Percentiles rank a stretch among this genome's conserved stretches.
Evolutionary conservation across 2,329 filamentous ascomycete genomes (phyloP).

Genomic region (Endocalyx cinctus): DNA sequence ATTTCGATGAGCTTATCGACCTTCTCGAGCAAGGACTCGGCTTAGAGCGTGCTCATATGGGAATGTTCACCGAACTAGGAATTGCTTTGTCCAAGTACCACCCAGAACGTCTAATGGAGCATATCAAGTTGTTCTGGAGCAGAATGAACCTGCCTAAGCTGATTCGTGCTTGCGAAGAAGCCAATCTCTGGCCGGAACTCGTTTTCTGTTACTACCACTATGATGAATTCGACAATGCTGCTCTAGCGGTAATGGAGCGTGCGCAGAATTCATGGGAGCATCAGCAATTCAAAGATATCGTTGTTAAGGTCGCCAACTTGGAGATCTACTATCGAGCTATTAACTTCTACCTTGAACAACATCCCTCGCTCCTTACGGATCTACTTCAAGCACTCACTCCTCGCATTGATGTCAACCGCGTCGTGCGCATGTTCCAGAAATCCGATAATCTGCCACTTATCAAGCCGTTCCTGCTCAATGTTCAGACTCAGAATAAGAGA

Average conservation of each 20-base stretch:
- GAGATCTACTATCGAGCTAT: conserved; percentile 98
- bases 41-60: conserved; percentile 89
- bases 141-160: conserved; percentile 97
- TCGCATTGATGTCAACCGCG: conserved; percentile 94
- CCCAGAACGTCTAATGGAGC: conserved; percentile 95
- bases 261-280: conserved; percentile 98
- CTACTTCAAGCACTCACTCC: conserved; percentile 87
- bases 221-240: conserved; percentile 96
- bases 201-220: conserved; percentile 99
- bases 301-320: conserved; percentile 95
- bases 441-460: conserved; percentile 97
- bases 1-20: conserved; percentile 96
- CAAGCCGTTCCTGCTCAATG: conserved; percentile 96
- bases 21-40: conserved; percentile 93
- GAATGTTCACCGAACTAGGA: conserved; percentile 90
- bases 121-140: conserved; percentile 97
- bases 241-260: conserved; percentile 95
- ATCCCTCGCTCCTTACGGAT: conserved; percentile 93
- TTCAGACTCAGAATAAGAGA: conserved; percentile 96
- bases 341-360: conserved; percentile 96
- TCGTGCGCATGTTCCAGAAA: conserved; percentile 99
- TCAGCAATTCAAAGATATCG: conserved; percentile 98
- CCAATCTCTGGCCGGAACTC: conserved; percentile 93
- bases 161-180: conserved; percentile 88
- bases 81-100: conserved; percentile 93